Evolutionary conservation across 2,329 filamentous ascomycete genomes (phyloP).

Genomic region (Beauveria brongniartii): DNA sequence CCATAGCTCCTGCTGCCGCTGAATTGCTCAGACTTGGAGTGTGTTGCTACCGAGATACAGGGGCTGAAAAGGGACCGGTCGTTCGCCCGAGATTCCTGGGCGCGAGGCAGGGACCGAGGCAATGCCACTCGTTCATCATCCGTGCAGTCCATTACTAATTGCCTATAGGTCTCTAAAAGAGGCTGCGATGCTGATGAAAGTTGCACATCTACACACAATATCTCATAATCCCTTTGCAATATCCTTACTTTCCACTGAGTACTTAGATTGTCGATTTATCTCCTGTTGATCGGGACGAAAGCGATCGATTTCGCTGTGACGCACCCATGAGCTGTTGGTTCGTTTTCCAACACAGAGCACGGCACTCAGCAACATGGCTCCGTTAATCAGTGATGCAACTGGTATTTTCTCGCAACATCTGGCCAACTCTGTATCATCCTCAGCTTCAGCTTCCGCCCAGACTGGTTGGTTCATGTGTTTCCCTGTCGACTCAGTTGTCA

Average conservation of each 20-base stretch:
- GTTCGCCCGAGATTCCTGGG: background rate
- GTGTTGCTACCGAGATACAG: background rate
- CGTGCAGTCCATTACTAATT: background rate
- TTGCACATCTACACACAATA: background rate
- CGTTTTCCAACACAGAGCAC: background rate
- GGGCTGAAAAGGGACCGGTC: background rate
- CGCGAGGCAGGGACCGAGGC: background rate
- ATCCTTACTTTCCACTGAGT: background rate
- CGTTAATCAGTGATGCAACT: background rate
- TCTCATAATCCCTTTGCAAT: background rate
- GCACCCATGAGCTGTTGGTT: background rate
- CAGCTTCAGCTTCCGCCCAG: background rate
- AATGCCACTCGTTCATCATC: background rate
- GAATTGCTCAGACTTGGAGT: background rate
- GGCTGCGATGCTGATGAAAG: background rate
- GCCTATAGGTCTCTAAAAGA: background rate
- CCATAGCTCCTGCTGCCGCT: background rate
- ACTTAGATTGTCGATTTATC: background rate
- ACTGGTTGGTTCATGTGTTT: background rate
- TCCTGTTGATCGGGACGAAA: background rate
- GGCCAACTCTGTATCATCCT: background rate
- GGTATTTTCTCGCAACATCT: background rate
- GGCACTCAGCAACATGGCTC: background rate
- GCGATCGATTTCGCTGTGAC: background rate
- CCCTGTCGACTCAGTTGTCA: background rate